Base-by-base conservation (phyloP, 2,329 filamentous ascomycete genomes). In the Emmonsiellopsis sp. region DNA sequence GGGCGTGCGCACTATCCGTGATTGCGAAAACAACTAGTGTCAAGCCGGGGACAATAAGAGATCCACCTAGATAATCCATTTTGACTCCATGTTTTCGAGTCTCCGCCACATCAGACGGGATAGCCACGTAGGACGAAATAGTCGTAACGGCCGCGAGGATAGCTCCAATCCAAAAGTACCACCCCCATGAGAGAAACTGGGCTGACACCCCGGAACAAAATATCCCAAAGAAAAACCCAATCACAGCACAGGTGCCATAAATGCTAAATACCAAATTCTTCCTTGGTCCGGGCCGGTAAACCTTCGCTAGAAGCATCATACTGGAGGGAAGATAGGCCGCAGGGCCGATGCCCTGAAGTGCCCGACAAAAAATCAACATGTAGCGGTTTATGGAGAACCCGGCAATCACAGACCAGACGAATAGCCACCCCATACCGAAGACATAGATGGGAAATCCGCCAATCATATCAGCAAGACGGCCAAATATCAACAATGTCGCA, bases 301-400 rank as follows among this genome's bases (percentile, higher is more conserved):
- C 78, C 47, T 76, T 80, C 1, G 83, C 83, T 1, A 87, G 70
- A 9, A 87, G 73, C 70, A 84, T 84, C 54, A 89, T 78, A 1
- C 84, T 80, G 0, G 83, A 81, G 0, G 85, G 85, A 11, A 89
- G 67, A 56, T 87, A 88, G 0, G 86, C 85, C 0, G 86, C 85
- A 1, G 85, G 78, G 0, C 86, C 87, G 8, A 92, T 70, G 0
- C 87, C 87, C 67, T 89, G 86, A 43, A 90, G 70, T 7, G 86
- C 86, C 51, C 87, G 83, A 63, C 83, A 87, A 52, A 86, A 74
- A 59, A 89, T 85, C 57, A 91, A 75, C 83, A 89, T 87, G 50
- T 81, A 67, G 55, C 83, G 78, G 67, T 80, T 84, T 52, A 74
- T 72, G 55, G 82, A 84, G 69, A 91, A 88, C 9, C 87, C 87